Evolutionary conservation across 192 early-diverging fungal species (phyloP), one percentile per base, ranked within the genome.

Genomic region (Podochytrium sp.): DNA sequence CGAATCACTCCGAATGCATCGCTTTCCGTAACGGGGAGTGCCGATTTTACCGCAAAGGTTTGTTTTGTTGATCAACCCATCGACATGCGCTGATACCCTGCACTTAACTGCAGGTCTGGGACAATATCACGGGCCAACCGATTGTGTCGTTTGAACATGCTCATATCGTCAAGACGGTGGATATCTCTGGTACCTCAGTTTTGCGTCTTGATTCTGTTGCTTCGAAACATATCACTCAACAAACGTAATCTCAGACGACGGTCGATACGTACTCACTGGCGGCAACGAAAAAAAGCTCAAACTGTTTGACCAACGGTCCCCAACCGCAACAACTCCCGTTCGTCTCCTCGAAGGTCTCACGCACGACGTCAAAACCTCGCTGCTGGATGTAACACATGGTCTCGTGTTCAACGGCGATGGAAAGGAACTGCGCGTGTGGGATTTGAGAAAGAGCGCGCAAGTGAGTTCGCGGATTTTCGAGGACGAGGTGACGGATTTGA

Each of bases 51-150:
- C 41, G 92, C 90, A 79, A 78, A 78, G 70, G 72, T 65, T 37
- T 62, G 60, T 62, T 62, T 29, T 29, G 0, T 37, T 27, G 1
- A 12, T 27, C 0, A 57, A n/a, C n/a, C 12, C 55, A n/a, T 25
- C 20, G 12, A 20, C 12, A 47, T 47, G 10, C 10, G 43, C 39
- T 16, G 35, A 61, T 39, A 34, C 25, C 16, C 10, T 30, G n/a
- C n/a, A n/a, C n/a, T n/a, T n/a, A n/a, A n/a, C n/a, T n/a, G n/a
- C 90, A 92, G 75, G 90, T 95, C 35, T 96, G 95, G 95, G 87
- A 95, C 76, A 95, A 94, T 57, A 84, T 89, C 50, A 91, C 85
- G 3, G 95, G 95, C 16, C 80, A 89, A 34, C 85, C 89, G 29
- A 74, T 92, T 3, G 79, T 87, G 70, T 89, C 92, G 12, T 86